Base-by-base conservation (phyloP, 2,329 filamentous ascomycete genomes). In the Clarireedia monteithiana region DNA sequence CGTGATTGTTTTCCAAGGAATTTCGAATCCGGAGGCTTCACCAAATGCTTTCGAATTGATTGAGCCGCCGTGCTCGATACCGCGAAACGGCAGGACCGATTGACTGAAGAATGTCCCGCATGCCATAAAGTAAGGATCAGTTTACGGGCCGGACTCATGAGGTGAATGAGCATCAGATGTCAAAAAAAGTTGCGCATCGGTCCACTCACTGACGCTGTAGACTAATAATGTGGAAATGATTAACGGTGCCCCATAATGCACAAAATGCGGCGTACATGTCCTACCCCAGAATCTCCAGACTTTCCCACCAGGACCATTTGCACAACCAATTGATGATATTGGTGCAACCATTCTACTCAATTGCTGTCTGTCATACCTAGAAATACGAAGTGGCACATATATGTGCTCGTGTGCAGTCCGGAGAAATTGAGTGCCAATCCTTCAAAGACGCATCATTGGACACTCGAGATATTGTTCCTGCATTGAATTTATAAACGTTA, bases 271-370 rank as follows among this genome's bases (percentile, higher is more conserved):
- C n/a, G n/a, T 23, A 36, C 46, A 44, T 44, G 53, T 44, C 47
- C 6, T 44, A 55, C 38, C 53, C 53, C 46, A 36, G 38, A 50
- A 50, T 50, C 53, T 38, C 46, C 38, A 50, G 53, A 50, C 15
- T 44, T 45, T 26, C n/a, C 34, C 12, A 6, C n/a, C 42, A 23
- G 17, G 24, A 23, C n/a, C 12, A 10, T 23, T 24, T 46, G 17
- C 20, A 2, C n/a, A 46, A 14, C 20, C 42, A 23, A 23, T 46
- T 6, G 23, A 24, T 9, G 10, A 10, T 15, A 4, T 42, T 24
- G 5, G 12, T n/a, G 27, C 20, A 4, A 36, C 14, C 17, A 17
- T 39, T 26, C 46, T 48, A 20, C 34, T 49, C 45, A 27, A 34
- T 50, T 50, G 6, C n/a, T 20, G 27, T 50, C 36, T 20, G 17